A percentile compares a stretch with the other conserved stretches of the same genome.
phyloP scores from a whole-genome alignment of 1,284 basidiomycete species.

The Thecaphora thlaspeos region DNA sequence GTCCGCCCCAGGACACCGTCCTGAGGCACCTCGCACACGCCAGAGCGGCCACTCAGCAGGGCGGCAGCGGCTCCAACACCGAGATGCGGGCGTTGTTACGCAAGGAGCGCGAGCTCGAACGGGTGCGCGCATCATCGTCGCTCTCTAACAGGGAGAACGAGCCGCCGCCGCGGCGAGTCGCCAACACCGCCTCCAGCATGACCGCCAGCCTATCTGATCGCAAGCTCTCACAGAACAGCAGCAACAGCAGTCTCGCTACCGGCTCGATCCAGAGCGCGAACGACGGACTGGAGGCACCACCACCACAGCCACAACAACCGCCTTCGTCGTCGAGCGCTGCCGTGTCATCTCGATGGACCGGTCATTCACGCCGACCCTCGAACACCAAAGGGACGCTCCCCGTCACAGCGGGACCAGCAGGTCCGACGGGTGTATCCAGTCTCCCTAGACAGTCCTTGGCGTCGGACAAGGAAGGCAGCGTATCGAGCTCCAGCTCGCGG shows the following conservation, averaged over 20 bases:
- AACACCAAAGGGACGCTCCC: too few species aligned
- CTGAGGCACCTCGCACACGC: too few species aligned
- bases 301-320: too few species aligned
- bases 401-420: too few species aligned
- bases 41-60: conserved; percentile 5
- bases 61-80: conserved; percentile 35
- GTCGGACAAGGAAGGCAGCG: background rate
- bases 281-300: background rate
- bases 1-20: too few species aligned
- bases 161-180: too few species aligned
- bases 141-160: background rate
- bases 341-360: too few species aligned
- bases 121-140: conserved; percentile 2
- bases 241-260: background rate
- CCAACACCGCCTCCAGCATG: conserved; percentile 1
- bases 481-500: background rate
- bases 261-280: background rate
- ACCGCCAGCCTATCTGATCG: conserved; percentile 23
- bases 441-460: too few species aligned
- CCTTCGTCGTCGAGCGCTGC: too few species aligned
- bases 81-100: conserved; percentile 37
- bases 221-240: conserved; percentile 17
- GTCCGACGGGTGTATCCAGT: too few species aligned
- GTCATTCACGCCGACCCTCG: too few species aligned
- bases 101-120: conserved; percentile 28